phyloP scores from a whole-genome alignment of 306 rosid species.

The Quercus glauca region DNA sequence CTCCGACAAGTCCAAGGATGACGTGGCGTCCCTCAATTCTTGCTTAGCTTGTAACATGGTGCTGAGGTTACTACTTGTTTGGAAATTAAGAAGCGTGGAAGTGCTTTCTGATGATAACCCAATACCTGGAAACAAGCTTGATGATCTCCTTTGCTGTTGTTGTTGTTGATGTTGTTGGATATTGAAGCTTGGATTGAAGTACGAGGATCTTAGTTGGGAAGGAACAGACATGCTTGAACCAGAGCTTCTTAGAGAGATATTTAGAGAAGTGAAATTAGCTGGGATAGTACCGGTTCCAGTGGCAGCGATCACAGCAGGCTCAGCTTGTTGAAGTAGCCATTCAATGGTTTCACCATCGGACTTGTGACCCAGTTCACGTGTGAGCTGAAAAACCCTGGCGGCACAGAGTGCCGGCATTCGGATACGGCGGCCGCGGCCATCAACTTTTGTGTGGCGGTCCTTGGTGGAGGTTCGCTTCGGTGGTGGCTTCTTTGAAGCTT shows the following conservation, averaged over 20 bases:
- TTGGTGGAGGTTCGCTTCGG: slow-evolving; percentile 78
- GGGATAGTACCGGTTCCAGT: slow-evolving; percentile 94
- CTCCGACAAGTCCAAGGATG: slow-evolving; percentile 58
- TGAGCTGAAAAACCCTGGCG: slow-evolving; percentile 85
- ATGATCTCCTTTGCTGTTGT: slow-evolving; percentile 22
- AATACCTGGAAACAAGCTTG: slow-evolving; percentile 56
- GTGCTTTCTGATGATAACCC: slow-evolving; percentile 43
- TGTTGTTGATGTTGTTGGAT: background rate
- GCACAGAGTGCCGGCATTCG: slow-evolving; percentile 94
- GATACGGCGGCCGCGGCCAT: slow-evolving; percentile 87
- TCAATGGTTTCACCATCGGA: slow-evolving; percentile 87
- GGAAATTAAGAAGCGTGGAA: slow-evolving; percentile 65
- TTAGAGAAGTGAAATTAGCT: slow-evolving; percentile 82
- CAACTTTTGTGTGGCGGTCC: slow-evolving; percentile 90
- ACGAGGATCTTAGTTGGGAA: slow-evolving; percentile 68
- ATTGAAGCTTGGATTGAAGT: slow-evolving; percentile 75
- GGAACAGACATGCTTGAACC: slow-evolving; percentile 90
- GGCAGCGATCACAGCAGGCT: slow-evolving; percentile 86
- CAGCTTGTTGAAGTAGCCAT: slow-evolving; percentile 91
- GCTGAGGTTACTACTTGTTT: slow-evolving; percentile 38
- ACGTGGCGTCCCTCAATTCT: slow-evolving; percentile 55
- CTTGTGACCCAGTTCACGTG: slow-evolving; percentile 78
- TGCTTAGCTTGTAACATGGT: slow-evolving; percentile 67
- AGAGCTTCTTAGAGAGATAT: slow-evolving; percentile 77
- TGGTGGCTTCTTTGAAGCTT: slow-evolving; percentile 59